These are phyloP conservation scores for Immersiella caudata DNA, from an alignment of 495 filamentous ascomycete species.

Conservation along the genomic window DNA sequence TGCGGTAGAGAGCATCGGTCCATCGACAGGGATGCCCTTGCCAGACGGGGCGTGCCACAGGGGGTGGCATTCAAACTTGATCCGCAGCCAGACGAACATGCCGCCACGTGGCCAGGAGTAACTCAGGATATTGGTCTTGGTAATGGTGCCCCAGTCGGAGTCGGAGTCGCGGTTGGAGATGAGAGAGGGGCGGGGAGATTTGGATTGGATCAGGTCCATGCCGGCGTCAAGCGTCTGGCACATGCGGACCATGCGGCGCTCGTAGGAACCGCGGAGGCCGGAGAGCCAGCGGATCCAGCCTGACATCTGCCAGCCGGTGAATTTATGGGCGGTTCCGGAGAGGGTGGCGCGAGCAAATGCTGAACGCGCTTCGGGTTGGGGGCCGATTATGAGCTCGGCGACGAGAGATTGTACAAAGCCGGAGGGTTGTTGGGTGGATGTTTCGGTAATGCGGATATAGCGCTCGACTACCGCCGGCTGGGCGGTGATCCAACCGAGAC, in stretches of 20 bases:
- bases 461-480: slow-evolving; percentile 78
- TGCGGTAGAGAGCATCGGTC: slow-evolving; percentile 55
- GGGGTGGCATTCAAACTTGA: slow-evolving; percentile 72
- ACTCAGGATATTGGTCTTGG: slow-evolving; percentile 68
- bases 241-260: slow-evolving; percentile 79
- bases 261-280: slow-evolving; percentile 78
- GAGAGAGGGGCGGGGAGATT: background rate
- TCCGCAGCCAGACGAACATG: slow-evolving; percentile 87
- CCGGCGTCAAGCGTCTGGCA: slow-evolving; percentile 67
- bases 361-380: slow-evolving; percentile 48
- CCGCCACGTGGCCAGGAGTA: slow-evolving; percentile 83
- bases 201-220: slow-evolving; percentile 54
- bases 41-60: slow-evolving; percentile 45
- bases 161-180: slow-evolving; percentile 17
- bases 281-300: slow-evolving; percentile 91
- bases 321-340: slow-evolving; percentile 33
- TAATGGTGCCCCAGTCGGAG: slow-evolving; percentile 67
- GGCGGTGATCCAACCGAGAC: slow-evolving; percentile 82
- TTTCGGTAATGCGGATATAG: slow-evolving; percentile 66
- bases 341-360: slow-evolving; percentile 28
- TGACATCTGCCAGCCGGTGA: slow-evolving; percentile 72
- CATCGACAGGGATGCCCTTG: slow-evolving; percentile 31
- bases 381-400: slow-evolving; percentile 73
- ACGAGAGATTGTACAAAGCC: slow-evolving; percentile 88
- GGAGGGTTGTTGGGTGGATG: slow-evolving; percentile 77